These are phyloP conservation scores for Metschnikowia baotianmanensis DNA, from an alignment of 805 yeast species.

Conservation along the genomic window DNA sequence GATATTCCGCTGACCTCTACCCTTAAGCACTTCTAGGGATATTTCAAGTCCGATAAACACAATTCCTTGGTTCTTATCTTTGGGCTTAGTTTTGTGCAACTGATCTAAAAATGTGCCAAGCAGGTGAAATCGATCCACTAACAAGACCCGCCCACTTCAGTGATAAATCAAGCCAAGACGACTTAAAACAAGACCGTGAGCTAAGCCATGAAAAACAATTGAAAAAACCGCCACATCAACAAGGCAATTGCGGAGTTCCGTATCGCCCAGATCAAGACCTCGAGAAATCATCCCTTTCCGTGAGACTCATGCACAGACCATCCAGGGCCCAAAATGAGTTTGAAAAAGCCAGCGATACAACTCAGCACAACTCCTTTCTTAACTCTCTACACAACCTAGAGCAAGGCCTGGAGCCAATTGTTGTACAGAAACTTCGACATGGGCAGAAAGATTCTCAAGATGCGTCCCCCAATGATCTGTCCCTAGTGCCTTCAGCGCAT, in stretches of 20 bases:
- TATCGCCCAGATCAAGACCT: constrained; percentile 4
- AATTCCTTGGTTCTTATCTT: too few species aligned
- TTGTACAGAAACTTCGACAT: not conserved
- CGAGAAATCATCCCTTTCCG: constrained; percentile 25
- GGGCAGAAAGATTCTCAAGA: not conserved
- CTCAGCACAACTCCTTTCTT: constrained; percentile 26
- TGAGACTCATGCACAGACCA: constrained; percentile 41
- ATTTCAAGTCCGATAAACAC: too few species aligned
- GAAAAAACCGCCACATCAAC: too few species aligned
- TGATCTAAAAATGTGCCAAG: not conserved
- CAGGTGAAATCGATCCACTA: not conserved
- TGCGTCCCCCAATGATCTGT: not conserved
- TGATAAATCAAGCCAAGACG: not conserved
- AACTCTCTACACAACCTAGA: constrained; percentile 18
- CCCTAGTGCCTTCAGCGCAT: not conserved
- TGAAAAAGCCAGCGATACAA: constrained; percentile 28
- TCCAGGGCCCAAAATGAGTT: constrained; percentile 32
- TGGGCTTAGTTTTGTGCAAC: too few species aligned
- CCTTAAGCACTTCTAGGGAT: too few species aligned
- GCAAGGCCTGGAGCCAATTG: not conserved
- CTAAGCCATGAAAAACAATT: not conserved
- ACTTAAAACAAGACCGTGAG: too few species aligned
- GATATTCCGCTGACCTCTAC: too few species aligned
- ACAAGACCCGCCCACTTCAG: not conserved
- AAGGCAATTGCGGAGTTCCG: not conserved